A percentile compares a stretch with the other conserved stretches of the same genome.
These are phyloP conservation scores for Dimocarpus longan DNA, from an alignment of 345 rosid species.

Conservation along the genomic window DNA sequence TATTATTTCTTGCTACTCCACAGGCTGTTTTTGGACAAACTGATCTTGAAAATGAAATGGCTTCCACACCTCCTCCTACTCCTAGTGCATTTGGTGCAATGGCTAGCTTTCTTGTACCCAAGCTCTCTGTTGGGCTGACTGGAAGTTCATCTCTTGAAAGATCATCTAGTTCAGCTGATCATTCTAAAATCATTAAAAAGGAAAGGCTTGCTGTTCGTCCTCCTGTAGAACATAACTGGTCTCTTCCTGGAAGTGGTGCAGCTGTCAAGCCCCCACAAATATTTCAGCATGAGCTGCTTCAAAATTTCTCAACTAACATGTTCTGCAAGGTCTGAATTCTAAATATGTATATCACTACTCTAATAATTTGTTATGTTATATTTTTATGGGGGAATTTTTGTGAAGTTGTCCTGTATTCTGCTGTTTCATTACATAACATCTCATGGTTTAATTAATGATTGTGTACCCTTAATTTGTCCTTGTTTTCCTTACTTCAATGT, in stretches of 20 bases:
- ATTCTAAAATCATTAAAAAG: conserved; percentile 62
- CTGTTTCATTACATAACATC: not conserved
- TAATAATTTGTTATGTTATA: not conserved
- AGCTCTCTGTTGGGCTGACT: conserved; percentile 83
- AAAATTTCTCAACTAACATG: conserved; percentile 89
- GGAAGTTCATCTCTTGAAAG: conserved; percentile 74
- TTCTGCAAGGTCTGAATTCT: conserved; percentile 93
- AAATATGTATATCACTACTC: conserved; percentile 7
- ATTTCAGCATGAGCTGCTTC: conserved; percentile 99
- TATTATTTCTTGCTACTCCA: conserved; percentile 16
- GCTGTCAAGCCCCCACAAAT: conserved; percentile 81
- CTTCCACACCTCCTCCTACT: conserved; percentile 54
- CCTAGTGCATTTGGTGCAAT: conserved; percentile 92
- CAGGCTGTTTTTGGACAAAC: conserved; percentile 85
- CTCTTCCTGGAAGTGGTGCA: conserved; percentile 69
- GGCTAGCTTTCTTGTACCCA: conserved; percentile 99
- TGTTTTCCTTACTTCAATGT: not conserved
- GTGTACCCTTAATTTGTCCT: not conserved
- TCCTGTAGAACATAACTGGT: conserved; percentile 95
- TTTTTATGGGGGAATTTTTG: not conserved
- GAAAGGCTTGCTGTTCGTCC: conserved; percentile 93
- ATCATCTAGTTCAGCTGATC: conserved; percentile 55
- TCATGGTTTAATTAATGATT: not conserved
- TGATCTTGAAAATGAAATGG: conserved; percentile 57
- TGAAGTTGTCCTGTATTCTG: not conserved